phyloP scores from a whole-genome alignment of 2,329 filamentous ascomycete genomes.

The Neodidymelliopsis sp. region DNA sequence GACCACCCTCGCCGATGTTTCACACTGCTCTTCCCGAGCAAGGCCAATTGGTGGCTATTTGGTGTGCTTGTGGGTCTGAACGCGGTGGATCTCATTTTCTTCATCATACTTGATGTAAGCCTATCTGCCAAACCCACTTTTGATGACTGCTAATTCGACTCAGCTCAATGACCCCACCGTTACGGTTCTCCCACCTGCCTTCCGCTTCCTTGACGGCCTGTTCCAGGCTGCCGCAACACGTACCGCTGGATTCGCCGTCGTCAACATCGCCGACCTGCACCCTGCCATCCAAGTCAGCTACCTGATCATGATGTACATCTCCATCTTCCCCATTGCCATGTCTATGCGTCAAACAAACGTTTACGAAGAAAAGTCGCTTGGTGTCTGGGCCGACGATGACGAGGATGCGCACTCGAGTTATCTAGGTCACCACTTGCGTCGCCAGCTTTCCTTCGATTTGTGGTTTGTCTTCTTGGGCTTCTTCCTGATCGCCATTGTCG shows the following conservation, averaged over 20 bases:
- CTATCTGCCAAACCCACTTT: neutral
- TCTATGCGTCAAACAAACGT: constrained; percentile 93
- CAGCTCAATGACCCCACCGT: constrained; percentile 77
- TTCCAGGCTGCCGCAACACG: constrained; percentile 91
- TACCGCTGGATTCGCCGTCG: constrained; percentile 86
- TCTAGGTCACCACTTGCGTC: constrained; percentile 87
- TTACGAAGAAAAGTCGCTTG: constrained; percentile 89
- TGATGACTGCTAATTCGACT: constrained; percentile 9
- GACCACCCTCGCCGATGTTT: constrained; percentile 97
- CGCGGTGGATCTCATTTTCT: constrained; percentile 84
- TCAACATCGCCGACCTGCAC: constrained; percentile 80
- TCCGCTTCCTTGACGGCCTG: constrained; percentile 82
- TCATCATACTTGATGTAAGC: constrained; percentile 87
- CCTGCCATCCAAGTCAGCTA: constrained; percentile 94
- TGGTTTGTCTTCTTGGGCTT: constrained; percentile 96
- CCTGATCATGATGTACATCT: constrained; percentile 99
- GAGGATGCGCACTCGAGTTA: constrained; percentile 75
- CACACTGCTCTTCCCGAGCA: constrained; percentile 88
- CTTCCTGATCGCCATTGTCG: constrained; percentile 90
- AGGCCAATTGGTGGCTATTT: constrained; percentile 96
- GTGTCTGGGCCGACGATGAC: constrained; percentile 68
- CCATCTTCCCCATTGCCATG: constrained; percentile 95
- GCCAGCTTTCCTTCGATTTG: constrained; percentile 93
- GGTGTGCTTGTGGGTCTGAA: constrained; percentile 84
- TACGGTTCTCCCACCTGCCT: constrained; percentile 71